Percentiles rank a stretch among this genome's conserved stretches.
These are phyloP conservation scores for Entomortierella parvispora DNA, from an alignment of 192 early-diverging fungal genomes.

Conservation along the genomic window DNA sequence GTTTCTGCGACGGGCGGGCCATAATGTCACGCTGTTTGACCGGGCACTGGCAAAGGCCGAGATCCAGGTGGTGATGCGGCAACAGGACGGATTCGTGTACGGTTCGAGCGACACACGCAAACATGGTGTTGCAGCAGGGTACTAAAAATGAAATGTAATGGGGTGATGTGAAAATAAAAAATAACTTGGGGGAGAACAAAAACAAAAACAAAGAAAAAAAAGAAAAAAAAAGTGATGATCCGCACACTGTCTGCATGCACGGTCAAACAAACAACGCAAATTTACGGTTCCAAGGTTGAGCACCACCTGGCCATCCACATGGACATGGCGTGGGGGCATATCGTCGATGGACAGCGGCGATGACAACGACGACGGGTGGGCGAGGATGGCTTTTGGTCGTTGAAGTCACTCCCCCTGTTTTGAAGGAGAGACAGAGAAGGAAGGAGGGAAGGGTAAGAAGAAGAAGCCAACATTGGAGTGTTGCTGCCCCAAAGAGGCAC, in stretches of 20 bases:
- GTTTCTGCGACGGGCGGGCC: constrained; percentile 22
- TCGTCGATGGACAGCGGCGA: too few species aligned
- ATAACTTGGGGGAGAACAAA: background rate
- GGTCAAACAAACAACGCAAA: too few species aligned
- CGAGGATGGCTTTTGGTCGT: too few species aligned
- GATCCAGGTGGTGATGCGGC: constrained; percentile 65
- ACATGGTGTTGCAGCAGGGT: constrained; percentile 69
- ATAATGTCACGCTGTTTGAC: constrained; percentile 46
- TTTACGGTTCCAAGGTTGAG: too few species aligned
- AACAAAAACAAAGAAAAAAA: background rate
- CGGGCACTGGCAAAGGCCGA: constrained; percentile 49
- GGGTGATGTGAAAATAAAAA: background rate
- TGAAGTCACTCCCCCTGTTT: too few species aligned
- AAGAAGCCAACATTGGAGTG: too few species aligned
- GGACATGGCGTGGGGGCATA: background rate
- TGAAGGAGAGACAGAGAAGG: too few species aligned
- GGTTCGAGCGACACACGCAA: constrained; percentile 75
- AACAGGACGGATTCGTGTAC: constrained; percentile 56
- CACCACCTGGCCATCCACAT: background rate
- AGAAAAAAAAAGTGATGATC: too few species aligned
- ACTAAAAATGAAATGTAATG: constrained; percentile 16
- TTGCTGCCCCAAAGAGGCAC: too few species aligned
- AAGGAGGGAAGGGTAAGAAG: too few species aligned
- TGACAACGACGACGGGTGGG: too few species aligned
- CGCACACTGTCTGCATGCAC: too few species aligned